These are phyloP conservation scores for Sicyos baderoa DNA, from an alignment of 306 rosid genomes.

Conservation along the genomic window DNA sequence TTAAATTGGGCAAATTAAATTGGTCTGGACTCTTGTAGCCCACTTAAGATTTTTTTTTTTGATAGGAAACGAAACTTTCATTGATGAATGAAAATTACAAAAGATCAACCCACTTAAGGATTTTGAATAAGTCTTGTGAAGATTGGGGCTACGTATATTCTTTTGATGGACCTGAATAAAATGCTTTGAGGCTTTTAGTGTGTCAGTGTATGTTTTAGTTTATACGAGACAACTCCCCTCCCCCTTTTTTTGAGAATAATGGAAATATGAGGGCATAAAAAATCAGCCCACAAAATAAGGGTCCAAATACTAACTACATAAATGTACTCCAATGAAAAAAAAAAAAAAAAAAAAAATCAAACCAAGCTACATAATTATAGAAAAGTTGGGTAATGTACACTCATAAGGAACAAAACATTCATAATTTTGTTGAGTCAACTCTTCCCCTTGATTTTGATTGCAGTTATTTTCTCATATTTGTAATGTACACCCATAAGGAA, in stretches of 20 bases:
- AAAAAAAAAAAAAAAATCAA: no score
- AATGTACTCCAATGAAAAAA: no score
- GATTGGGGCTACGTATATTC: background rate
- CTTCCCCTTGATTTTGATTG: no score
- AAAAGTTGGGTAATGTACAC: no score
- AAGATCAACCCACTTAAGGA: background rate
- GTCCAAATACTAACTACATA: no score
- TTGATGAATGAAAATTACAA: no score
- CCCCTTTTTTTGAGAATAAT: background rate
- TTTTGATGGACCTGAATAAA: background rate
- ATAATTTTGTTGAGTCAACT: no score
- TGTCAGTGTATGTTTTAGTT: background rate
- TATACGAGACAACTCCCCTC: background rate
- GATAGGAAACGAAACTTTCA: no score
- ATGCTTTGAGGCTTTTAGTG: background rate
- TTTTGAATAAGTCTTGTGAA: background rate
- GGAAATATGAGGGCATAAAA: background rate
- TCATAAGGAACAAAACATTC: no score
- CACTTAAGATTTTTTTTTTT: no score
- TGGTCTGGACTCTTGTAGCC: background rate
- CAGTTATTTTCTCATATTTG: no score
- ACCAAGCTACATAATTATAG: background rate
- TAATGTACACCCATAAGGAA: no score
- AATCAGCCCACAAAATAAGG: background rate
- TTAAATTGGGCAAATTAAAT: background rate